Conservation (phyloP, 176 grass and related monocot genomes). For the Bolboschoenus planiculmis region DNA sequence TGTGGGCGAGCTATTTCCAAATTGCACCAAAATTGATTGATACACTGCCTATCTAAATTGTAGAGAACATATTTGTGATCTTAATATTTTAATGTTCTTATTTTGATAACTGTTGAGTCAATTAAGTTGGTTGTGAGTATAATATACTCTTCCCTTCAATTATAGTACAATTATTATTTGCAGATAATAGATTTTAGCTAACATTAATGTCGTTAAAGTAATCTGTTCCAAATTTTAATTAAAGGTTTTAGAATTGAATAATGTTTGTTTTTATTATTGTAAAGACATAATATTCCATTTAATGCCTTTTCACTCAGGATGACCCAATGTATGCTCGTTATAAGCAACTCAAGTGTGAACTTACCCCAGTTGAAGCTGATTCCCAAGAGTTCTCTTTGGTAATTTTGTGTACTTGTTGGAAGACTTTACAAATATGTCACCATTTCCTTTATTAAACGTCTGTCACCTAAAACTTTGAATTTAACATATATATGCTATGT, state of each 20-base stretch:
- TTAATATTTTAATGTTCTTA: too few relatives aligned
- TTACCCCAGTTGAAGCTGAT: slow-evolving; percentile 53
- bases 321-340: slow-evolving; percentile 68
- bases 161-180: background rate
- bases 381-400: slow-evolving; percentile 79
- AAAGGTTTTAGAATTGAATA: background rate
- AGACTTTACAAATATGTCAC: background rate
- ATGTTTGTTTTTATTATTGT: background rate
- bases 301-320: slow-evolving; percentile 40
- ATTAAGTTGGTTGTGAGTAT: too few relatives aligned
- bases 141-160: background rate
- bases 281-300: background rate
- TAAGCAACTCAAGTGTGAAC: slow-evolving; percentile 75
- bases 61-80: background rate
- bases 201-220: background rate
- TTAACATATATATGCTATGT: background rate
- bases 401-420: slow-evolving; percentile 9
- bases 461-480: background rate
- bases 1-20: too few relatives aligned
- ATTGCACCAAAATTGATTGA: too few relatives aligned
- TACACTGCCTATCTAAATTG: background rate
- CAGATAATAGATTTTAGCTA: background rate
- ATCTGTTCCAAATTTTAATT: background rate
- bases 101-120: too few relatives aligned
- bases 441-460: background rate